Evolutionary conservation across 2,329 filamentous ascomycete species (phyloP).

Genomic region (Beauveria varroae): DNA sequence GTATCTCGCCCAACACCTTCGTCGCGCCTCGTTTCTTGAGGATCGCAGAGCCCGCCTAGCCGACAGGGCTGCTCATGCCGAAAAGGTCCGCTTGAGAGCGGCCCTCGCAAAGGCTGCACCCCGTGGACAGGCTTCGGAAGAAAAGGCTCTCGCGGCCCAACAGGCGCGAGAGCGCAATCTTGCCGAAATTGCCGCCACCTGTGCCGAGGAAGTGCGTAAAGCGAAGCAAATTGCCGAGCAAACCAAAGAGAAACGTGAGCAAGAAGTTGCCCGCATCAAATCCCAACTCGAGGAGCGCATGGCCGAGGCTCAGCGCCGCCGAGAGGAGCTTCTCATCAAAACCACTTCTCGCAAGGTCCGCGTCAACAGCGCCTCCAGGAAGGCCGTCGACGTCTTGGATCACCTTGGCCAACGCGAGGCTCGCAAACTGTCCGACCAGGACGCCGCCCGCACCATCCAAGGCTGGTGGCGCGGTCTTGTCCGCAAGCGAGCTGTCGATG

Average conservation of each 20-base stretch:
- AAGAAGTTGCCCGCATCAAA: constrained; percentile 61
- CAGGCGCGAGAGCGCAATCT: constrained; percentile 73
- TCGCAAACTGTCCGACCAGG: constrained; percentile 45
- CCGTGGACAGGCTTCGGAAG: constrained; percentile 61
- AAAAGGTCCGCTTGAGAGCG: constrained; percentile 72
- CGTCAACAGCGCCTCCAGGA: constrained; percentile 46
- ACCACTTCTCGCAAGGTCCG: constrained; percentile 44
- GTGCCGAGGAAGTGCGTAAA: constrained; percentile 74
- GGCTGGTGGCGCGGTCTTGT: constrained; percentile 58
- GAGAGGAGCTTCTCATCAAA: constrained; percentile 55
- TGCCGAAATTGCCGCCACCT: constrained; percentile 72
- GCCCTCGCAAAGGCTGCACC: constrained; percentile 65
- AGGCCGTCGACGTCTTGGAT: constrained; percentile 40
- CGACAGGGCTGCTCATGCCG: constrained; percentile 72
- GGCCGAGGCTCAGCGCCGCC: constrained; percentile 66
- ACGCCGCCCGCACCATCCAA: constrained; percentile 60
- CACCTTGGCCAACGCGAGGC: constrained; percentile 41
- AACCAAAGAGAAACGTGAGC: constrained; percentile 73
- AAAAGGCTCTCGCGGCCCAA: constrained; percentile 68
- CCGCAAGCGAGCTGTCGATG: constrained; percentile 52
- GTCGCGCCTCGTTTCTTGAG: constrained; percentile 73
- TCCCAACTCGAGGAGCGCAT: constrained; percentile 73
- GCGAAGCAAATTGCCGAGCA: constrained; percentile 77
- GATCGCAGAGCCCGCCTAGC: constrained; percentile 72
- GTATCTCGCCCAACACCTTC: constrained; percentile 69